Evolutionary conservation across 345 rosid genomes (phyloP), one percentile per base, ranked within the genome.

Genomic region (Rhodamnia rubescens): DNA sequence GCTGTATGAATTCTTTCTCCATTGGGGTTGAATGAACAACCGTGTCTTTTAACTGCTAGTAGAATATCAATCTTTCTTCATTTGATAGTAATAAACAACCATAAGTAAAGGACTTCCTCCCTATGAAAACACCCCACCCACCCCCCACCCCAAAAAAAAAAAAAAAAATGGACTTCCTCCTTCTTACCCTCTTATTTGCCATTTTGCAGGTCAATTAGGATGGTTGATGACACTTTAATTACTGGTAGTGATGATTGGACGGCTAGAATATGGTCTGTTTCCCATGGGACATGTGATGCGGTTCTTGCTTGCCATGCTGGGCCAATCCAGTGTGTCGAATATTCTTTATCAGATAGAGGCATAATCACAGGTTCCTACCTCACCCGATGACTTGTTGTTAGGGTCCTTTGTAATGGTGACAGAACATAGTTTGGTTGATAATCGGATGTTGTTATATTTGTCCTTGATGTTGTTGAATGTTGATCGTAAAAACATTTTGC

Each of bases 221-320:
- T 98, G 99, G 98, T 93, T 49, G 98, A 94, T 51, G 99, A 98
- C 87, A 96, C 98, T 29, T 82, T 98, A 87, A 88, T 98, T 85
- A 98, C 99, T 55, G 99, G 99, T 81, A 94, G 99, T 88, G 99
- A 98, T 91, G 99, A 98, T 87, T 98, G 99, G 99, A 98, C 99
- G 4, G 99, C 99, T 81, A 93, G 99, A 91, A 91, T 98, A 82
- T 98, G 99, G 99, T 94, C 99, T 83, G 93, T 97, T 88, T 92
- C 98, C 83, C 92, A 92, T 88, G 99, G 99, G 87, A 89, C 95
- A 53, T 95, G 99, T 84, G 97, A 96, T 84, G 94, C 96, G 53
- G 98, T 98, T 86, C 93, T 98, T 59, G 99, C 99, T 74, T 96
- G 99, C 89, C 99, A 98, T 89, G 99, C 98, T 84, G 98, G 99